Evolutionary conservation across 192 early-diverging fungal genomes (phyloP).

Genomic region (Cladochytrium replicatum): DNA sequence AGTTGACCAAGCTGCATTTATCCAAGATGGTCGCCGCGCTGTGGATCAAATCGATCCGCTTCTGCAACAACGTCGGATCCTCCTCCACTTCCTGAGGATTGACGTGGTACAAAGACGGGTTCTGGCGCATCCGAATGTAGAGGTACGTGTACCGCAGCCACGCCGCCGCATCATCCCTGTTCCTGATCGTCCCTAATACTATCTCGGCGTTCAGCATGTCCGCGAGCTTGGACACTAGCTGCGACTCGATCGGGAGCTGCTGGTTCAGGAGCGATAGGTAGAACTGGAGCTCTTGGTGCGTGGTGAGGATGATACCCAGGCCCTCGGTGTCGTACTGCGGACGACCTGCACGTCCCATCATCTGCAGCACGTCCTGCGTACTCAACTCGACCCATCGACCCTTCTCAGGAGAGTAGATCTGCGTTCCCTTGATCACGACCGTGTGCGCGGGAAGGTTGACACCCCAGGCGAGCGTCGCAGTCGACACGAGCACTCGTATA

Average conservation of each 20-base stretch:
- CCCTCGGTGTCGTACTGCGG: constrained; percentile 94
- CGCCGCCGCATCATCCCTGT: constrained; percentile 85
- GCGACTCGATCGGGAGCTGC: constrained; percentile 95
- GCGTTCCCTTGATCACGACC: constrained; percentile 97
- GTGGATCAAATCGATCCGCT: constrained; percentile 84
- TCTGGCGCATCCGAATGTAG: constrained; percentile 92
- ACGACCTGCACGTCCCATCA: constrained; percentile 94
- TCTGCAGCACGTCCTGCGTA: constrained; percentile 96
- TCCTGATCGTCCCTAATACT: constrained; percentile 81
- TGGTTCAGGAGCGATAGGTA: constrained; percentile 90
- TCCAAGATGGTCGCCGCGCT: constrained; percentile 77
- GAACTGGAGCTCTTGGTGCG: constrained; percentile 85
- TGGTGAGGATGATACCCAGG: constrained; percentile 94
- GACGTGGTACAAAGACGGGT: constrained; percentile 79
- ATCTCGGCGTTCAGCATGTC: constrained; percentile 96
- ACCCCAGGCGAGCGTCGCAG: constrained; percentile 98
- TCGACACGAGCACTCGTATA: constrained; percentile 87
- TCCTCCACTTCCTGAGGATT: constrained; percentile 54
- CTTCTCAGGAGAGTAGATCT: constrained; percentile 92
- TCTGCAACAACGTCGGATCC: constrained; percentile 71
- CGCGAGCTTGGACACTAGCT: constrained; percentile 75
- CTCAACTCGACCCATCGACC: constrained; percentile 91
- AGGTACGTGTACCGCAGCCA: constrained; percentile 96
- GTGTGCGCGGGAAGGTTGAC: constrained; percentile 97
- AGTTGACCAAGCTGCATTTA: constrained; percentile 87